A percentile compares a stretch with the other conserved stretches of the same genome.
phyloP scores from a whole-genome alignment of 148 eudicot species.

The Cornus controversa region DNA sequence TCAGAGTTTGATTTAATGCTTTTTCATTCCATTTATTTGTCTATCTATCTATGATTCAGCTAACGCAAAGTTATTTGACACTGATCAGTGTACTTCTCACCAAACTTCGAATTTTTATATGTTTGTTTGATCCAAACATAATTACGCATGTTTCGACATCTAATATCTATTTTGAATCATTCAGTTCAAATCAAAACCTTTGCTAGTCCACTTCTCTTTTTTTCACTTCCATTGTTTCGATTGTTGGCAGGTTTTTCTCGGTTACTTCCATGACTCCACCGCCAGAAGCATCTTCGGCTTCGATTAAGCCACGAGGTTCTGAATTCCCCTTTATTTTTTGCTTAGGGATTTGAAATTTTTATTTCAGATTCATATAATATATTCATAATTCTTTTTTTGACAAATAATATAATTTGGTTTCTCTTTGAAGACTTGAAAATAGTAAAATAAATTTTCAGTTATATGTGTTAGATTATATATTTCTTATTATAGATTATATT shows the following conservation, averaged over 20 bases:
- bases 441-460: too few species aligned
- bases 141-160: not conserved
- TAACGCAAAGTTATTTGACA: not conserved
- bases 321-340: not conserved
- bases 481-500: too few species aligned
- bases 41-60: too few species aligned
- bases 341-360: not conserved
- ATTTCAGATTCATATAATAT: not conserved
- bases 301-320: constrained; percentile 41
- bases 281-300: constrained; percentile 13
- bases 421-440: too few species aligned
- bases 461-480: too few species aligned
- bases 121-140: not conserved
- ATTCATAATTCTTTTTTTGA: not conserved
- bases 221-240: not conserved
- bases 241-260: constrained; percentile 4
- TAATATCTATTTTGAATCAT: not conserved
- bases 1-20: not conserved
- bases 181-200: too few species aligned
- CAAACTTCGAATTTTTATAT: not conserved
- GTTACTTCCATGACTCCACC: constrained; percentile 15
- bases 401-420: not conserved
- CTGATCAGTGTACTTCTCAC: not conserved
- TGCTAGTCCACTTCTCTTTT: too few species aligned
- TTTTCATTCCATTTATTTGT: too few species aligned